phyloP scores from a whole-genome alignment of 164 flowering plant species.

The Vitis cinerea region DNA sequence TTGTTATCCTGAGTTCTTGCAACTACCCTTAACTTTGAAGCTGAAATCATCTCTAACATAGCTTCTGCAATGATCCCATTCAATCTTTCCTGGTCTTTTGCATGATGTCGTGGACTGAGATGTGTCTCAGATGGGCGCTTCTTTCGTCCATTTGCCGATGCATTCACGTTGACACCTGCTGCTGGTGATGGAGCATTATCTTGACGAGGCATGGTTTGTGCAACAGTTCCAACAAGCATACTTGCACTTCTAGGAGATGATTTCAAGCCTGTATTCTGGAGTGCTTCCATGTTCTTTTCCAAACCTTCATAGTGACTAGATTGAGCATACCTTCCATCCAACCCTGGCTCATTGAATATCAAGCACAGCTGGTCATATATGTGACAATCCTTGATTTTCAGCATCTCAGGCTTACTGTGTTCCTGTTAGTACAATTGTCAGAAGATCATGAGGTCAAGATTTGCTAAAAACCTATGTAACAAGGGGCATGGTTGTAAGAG shows the following conservation, averaged over 20 bases:
- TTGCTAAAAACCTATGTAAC: not conserved
- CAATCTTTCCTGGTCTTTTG: not conserved
- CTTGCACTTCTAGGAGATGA: not conserved
- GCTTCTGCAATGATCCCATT: slow-evolving; percentile 10
- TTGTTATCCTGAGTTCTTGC: not conserved
- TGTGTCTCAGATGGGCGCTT: not conserved
- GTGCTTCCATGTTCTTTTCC: not conserved
- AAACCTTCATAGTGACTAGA: slow-evolving; percentile 9
- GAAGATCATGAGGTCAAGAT: not conserved
- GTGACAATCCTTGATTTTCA: slow-evolving; percentile 12
- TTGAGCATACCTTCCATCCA: slow-evolving; percentile 7
- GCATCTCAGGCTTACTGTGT: slow-evolving; percentile 4
- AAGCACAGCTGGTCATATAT: slow-evolving; percentile 14
- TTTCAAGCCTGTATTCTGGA: not conserved
- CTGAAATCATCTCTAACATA: slow-evolving; percentile 6
- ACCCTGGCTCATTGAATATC: slow-evolving; percentile 8
- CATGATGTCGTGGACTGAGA: not conserved
- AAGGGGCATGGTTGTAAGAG: not conserved
- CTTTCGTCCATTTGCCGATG: not conserved
- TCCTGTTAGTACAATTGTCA: not conserved
- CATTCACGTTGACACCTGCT: not conserved
- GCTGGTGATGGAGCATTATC: not conserved
- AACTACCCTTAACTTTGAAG: slow-evolving; percentile 10
- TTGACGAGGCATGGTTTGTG: not conserved
- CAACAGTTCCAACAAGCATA: not conserved